A percentile compares a stretch with the other conserved stretches of the same genome.
These are phyloP conservation scores for Cladobotryum protrusum DNA, from an alignment of 2,329 filamentous ascomycete genomes.

Conservation along the genomic window DNA sequence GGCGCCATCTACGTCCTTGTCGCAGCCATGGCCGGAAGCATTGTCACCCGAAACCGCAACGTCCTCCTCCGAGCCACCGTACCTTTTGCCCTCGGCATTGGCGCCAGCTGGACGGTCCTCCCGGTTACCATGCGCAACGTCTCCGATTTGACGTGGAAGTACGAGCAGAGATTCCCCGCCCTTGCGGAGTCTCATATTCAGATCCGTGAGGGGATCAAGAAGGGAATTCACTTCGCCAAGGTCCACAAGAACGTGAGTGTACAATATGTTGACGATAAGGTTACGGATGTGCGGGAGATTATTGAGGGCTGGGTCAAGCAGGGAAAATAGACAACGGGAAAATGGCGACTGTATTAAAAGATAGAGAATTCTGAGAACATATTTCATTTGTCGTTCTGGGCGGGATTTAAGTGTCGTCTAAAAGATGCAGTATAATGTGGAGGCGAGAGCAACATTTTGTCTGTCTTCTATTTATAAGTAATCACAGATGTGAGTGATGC, in stretches of 20 bases:
- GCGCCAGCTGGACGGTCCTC: slow-evolving; percentile 76
- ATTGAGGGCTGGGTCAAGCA: slow-evolving; percentile 89
- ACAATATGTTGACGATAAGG: slow-evolving; percentile 72
- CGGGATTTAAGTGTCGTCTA: too few relatives aligned
- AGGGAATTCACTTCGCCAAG: slow-evolving; percentile 66
- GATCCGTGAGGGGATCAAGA: slow-evolving; percentile 61
- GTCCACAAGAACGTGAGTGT: slow-evolving; percentile 66
- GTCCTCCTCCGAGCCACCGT: slow-evolving; percentile 71
- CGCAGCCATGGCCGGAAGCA: slow-evolving; percentile 89
- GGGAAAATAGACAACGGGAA: slow-evolving; percentile 76
- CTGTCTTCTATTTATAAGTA: too few relatives aligned
- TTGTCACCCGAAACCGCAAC: slow-evolving; percentile 81
- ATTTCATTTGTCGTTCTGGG: slow-evolving; percentile 5
- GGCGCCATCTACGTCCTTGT: slow-evolving; percentile 89
- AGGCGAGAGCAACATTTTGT: not conserved
- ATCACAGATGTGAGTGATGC: too few relatives aligned
- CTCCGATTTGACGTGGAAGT: slow-evolving; percentile 79
- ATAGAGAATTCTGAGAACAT: slow-evolving; percentile 26
- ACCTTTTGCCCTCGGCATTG: slow-evolving; percentile 73
- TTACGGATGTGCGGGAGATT: slow-evolving; percentile 65
- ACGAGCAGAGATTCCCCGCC: slow-evolving; percentile 82
- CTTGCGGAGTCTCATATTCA: slow-evolving; percentile 75
- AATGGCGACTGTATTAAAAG: slow-evolving; percentile 31
- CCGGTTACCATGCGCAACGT: slow-evolving; percentile 89
- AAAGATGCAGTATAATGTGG: not conserved